Evolutionary conservation across 495 filamentous ascomycete species (phyloP), one percentile per base, ranked within the genome.

Genomic region (Talaromyces proteolyticus): DNA sequence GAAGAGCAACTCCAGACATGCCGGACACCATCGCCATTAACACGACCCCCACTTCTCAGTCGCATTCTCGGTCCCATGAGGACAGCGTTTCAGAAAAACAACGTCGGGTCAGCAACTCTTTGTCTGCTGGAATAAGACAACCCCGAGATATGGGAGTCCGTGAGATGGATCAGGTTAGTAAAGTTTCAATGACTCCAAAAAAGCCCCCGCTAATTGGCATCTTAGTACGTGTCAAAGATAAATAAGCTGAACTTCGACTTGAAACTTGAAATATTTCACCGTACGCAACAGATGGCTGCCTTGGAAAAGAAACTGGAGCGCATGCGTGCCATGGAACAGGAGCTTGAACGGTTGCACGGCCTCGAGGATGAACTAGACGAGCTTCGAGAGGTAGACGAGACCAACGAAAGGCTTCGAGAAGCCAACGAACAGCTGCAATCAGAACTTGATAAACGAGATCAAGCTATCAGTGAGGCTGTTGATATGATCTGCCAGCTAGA

Each of bases 161-260:
- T 26, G 75, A 76, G 53, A 76, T 69, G 66, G 72, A 76, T 50
- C 61, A 77, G 55, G 74, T 76, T 50, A 54, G 63, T 58, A 37
- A 20, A 14, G 5, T 25, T 17, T 38, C 29, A 36, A 55, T 14
- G 50, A 39, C 2, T 21, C 16, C n/a, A 1, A n/a, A n/a, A 40
- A 39, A 25, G 37, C 18, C 20, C 10, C 11, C 44, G 14, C 20
- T 49, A 23, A 49, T 22, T 17, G 17, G 21, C 21, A 10, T 7
- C 3, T 51, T 11, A 77, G 68, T 71, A 76, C 51, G 66, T 78
- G 43, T 80, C 76, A 2, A 87, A 79, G 42, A 68, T 95, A 41
- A 84, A 85, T 59, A 94, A 94, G 58, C 80, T 92, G 59, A 93
- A 95, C 57, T 96, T 95, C 59, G 87, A 91, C 59, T 72, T 96